phyloP scores from a whole-genome alignment of 306 rosid species.

The Clitoria ternatea region DNA sequence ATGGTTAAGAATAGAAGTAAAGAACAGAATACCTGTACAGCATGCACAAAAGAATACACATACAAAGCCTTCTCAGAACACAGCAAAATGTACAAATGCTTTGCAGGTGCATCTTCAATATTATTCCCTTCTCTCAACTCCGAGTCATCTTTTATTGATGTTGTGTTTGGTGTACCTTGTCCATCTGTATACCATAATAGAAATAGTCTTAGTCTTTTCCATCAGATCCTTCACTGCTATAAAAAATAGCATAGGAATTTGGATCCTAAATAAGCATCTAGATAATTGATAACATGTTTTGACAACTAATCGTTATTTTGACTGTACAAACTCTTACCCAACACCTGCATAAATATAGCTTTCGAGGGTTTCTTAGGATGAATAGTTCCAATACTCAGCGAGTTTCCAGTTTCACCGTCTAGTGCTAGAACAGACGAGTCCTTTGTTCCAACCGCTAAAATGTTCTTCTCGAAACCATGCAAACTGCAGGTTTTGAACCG shows the following conservation, averaged over 20 bases:
- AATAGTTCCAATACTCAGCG: conserved; percentile 41
- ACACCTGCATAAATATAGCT: conserved; percentile 70
- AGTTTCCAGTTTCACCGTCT: conserved; percentile 68
- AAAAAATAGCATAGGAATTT: not conserved
- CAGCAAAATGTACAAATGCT: conserved; percentile 48
- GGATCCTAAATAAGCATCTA: not conserved
- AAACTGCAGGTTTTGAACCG: conserved; percentile 60
- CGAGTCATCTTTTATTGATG: conserved; percentile 31
- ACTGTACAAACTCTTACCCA: conserved; percentile 50
- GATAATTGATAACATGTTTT: not conserved
- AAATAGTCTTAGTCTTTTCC: not conserved
- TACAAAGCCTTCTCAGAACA: conserved; percentile 89
- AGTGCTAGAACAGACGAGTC: conserved; percentile 76
- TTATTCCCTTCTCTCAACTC: conserved; percentile 40
- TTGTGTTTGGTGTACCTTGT: conserved; percentile 32
- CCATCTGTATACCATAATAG: conserved; percentile 42
- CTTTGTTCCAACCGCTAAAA: conserved; percentile 62
- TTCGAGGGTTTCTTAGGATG: conserved; percentile 84
- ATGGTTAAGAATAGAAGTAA: not conserved
- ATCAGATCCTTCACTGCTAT: conserved; percentile 17
- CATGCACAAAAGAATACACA: conserved; percentile 68
- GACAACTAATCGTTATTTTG: not conserved
- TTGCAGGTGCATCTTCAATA: conserved; percentile 39
- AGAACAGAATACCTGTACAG: conserved; percentile 53
- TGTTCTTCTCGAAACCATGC: conserved; percentile 73